phyloP scores from a whole-genome alignment of 768 basidiomycete genomes.

The Rhizopogon vinicolor region DNA sequence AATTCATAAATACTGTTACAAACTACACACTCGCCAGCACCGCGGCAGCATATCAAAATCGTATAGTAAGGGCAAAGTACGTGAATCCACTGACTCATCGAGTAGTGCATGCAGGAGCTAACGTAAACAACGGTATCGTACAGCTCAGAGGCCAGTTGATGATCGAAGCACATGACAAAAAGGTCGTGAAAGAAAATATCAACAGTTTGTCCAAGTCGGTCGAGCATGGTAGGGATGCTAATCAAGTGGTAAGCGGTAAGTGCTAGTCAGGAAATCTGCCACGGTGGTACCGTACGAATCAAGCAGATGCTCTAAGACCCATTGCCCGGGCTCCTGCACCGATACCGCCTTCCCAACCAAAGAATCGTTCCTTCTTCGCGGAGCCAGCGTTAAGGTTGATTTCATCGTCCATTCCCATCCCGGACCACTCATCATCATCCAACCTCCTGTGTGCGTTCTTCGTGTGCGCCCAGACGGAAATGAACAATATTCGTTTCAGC shows the following conservation, averaged over 20 bases:
- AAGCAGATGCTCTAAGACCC: conserved; percentile 45
- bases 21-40: conserved; percentile 14
- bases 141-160: background rate
- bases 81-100: background rate
- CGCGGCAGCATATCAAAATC: background rate
- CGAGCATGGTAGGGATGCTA: background rate
- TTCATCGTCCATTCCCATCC: conserved; percentile 29
- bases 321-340: conserved; percentile 83
- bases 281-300: conserved; percentile 18
- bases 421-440: conserved; percentile 39
- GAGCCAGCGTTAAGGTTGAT: conserved; percentile 26
- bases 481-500: conserved; percentile 86
- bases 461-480: conserved; percentile 87
- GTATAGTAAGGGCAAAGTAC: background rate
- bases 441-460: conserved; percentile 51
- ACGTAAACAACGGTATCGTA: background rate
- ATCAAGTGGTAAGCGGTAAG: conserved; percentile 8
- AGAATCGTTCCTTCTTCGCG: conserved; percentile 53
- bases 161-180: background rate
- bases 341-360: conserved; percentile 72
- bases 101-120: background rate
- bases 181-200: background rate
- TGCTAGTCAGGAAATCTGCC: conserved; percentile 3
- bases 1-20: background rate
- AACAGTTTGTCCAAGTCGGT: background rate